Conservation (phyloP, 2,329 filamentous ascomycete genomes). For the Fusarium penzigii region DNA sequence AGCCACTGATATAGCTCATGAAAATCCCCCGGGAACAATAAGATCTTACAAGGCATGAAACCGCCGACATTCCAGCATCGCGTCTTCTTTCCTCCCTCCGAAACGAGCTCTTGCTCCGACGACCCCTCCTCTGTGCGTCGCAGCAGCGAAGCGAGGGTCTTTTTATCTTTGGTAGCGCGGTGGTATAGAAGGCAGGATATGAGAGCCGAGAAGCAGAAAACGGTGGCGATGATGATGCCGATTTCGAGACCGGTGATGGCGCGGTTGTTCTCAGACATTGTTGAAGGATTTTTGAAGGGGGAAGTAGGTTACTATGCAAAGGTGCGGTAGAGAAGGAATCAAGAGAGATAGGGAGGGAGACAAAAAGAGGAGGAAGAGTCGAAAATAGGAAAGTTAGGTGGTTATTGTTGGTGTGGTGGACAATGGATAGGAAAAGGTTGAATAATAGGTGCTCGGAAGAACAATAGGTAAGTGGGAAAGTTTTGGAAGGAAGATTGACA, state of each 20-base stretch:
- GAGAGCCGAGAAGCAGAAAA: constrained; percentile 23
- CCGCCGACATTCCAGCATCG: neutral
- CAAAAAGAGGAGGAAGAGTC: no score
- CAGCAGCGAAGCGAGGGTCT: neutral
- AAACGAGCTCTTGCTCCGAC: neutral
- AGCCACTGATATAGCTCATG: no score
- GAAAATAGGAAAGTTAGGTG: no score
- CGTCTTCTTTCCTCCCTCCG: neutral
- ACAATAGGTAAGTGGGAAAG: neutral
- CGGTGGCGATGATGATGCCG: constrained; percentile 28
- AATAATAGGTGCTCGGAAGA: no score
- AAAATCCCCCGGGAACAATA: neutral
- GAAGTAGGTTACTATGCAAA: no score
- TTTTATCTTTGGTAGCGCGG: constrained; percentile 14
- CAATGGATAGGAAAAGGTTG: no score
- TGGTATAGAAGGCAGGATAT: constrained; percentile 26
- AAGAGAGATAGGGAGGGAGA: no score
- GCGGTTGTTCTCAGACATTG: constrained; percentile 2
- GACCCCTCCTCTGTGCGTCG: constrained; percentile 15
- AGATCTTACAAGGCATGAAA: neutral
- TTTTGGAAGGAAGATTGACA: neutral
- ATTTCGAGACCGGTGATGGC: constrained; percentile 29
- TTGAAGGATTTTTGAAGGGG: neutral
- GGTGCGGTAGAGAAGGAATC: no score
- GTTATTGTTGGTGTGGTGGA: no score